Percentiles rank a stretch among this genome's conserved stretches.
Conservation (phyloP, 1,284 basidiomycete species). For the Sutorius eximius region DNA sequence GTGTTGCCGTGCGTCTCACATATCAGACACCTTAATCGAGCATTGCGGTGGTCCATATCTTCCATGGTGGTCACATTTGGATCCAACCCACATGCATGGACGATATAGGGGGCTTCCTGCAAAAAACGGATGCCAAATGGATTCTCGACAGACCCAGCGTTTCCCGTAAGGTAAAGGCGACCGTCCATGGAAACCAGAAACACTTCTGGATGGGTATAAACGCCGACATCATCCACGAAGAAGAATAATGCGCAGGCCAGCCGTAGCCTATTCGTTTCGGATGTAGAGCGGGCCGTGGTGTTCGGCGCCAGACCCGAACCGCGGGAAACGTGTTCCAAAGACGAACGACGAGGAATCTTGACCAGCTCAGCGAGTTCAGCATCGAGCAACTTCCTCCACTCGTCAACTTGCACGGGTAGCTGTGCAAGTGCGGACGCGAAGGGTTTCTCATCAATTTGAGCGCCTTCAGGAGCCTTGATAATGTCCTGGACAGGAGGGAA, state of each 20-base stretch:
- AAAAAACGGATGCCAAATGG: background rate
- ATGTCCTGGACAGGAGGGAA: constrained; percentile 15
- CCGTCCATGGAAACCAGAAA: background rate
- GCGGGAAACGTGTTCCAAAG: background rate
- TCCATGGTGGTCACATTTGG: constrained; percentile 11
- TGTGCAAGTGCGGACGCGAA: constrained; percentile 14
- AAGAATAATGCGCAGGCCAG: constrained; percentile 10
- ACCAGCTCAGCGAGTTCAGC: constrained; percentile 8
- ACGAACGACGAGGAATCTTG: constrained; percentile 3
- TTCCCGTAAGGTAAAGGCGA: background rate
- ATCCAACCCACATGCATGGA: constrained; percentile 12
- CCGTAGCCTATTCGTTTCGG: background rate
- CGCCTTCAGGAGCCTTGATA: constrained; percentile 8
- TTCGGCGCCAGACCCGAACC: background rate
- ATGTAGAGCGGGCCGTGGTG: background rate
- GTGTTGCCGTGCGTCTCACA: background rate
- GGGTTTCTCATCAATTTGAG: background rate
- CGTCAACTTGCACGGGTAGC: constrained; percentile 8
- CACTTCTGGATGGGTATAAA: background rate
- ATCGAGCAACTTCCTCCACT: constrained; percentile 16
- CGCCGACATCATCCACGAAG: accelerated
- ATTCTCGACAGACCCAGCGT: background rate
- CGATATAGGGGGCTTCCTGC: constrained; percentile 8
- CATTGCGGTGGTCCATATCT: constrained; percentile 16
- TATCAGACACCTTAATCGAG: constrained; percentile 1